Conservation (phyloP, 164 flowering plant genomes). For the Liquidambar formosana region DNA sequence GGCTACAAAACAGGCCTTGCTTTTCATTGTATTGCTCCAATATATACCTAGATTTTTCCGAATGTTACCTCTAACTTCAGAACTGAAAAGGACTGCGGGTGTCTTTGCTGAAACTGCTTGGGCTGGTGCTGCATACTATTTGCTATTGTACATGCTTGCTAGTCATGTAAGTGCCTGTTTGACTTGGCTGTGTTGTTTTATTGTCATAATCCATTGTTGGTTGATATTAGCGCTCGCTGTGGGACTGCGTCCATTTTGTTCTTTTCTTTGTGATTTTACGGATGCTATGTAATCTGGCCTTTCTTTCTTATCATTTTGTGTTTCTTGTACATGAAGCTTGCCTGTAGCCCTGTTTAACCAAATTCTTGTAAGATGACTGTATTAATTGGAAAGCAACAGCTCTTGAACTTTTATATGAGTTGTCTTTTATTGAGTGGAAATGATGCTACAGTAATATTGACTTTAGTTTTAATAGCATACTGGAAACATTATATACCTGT, state of each 20-base stretch:
- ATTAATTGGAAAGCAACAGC: neutral
- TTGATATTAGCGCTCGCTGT: neutral
- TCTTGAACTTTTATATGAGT: neutral
- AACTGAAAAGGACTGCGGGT: constrained; percentile 90
- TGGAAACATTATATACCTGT: too few species aligned
- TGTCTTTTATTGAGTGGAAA: neutral
- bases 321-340: neutral
- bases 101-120: constrained; percentile 97
- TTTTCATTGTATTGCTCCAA: constrained; percentile 73
- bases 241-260: neutral
- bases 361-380: neutral
- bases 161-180: constrained; percentile 79
- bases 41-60: constrained; percentile 82
- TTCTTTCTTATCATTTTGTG: neutral
- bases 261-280: neutral
- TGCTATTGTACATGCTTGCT: constrained; percentile 91
- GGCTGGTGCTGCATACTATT: constrained; percentile 97
- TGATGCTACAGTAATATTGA: neutral
- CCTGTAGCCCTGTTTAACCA: neutral
- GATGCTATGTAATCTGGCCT: neutral
- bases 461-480: too few species aligned
- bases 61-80: constrained; percentile 70
- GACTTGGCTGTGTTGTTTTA: constrained; percentile 5
- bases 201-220: neutral
- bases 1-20: constrained; percentile 76